phyloP scores from a whole-genome alignment of 805 yeast species.

The Starmera amethionina region DNA sequence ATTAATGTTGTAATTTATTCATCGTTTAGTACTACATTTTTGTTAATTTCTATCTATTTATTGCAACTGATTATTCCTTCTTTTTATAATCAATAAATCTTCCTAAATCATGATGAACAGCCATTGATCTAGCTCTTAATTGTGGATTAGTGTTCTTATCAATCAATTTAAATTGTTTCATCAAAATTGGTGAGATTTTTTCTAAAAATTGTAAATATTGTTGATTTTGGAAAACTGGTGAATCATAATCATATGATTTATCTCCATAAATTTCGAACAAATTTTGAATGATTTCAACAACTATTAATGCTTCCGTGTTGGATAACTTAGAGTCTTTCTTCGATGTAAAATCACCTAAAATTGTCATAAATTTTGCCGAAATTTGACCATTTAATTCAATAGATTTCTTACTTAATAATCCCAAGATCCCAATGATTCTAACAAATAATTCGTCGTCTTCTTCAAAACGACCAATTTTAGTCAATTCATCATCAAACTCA shows the following conservation, averaged over 20 bases:
- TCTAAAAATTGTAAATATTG: slow-evolving; percentile 34
- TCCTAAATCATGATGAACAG: slow-evolving; percentile 53
- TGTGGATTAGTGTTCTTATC: slow-evolving; percentile 53
- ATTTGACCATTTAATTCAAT: slow-evolving; percentile 33
- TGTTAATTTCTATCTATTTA: not conserved
- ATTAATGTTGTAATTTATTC: not conserved
- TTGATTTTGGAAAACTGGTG: slow-evolving; percentile 50
- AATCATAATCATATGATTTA: slow-evolving; percentile 54
- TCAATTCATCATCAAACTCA: slow-evolving; percentile 10
- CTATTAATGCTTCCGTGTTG: slow-evolving; percentile 26
- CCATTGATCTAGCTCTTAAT: slow-evolving; percentile 56
- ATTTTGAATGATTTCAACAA: slow-evolving; percentile 53
- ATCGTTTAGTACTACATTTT: not conserved
- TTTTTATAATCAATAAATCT: slow-evolving; percentile 73
- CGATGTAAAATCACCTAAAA: slow-evolving; percentile 12
- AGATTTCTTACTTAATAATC: slow-evolving; percentile 40
- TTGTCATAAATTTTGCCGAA: slow-evolving; percentile 32
- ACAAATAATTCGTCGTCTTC: slow-evolving; percentile 28
- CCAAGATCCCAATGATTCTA: slow-evolving; percentile 42
- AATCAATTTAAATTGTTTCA: slow-evolving; percentile 45
- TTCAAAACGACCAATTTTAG: slow-evolving; percentile 9
- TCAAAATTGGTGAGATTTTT: slow-evolving; percentile 36
- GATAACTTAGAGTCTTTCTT: slow-evolving; percentile 6
- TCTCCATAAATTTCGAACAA: slow-evolving; percentile 80
- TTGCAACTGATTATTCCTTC: slow-evolving; percentile 23